Conservation (phyloP, 345 rosid genomes). For the Citrus medica region DNA sequence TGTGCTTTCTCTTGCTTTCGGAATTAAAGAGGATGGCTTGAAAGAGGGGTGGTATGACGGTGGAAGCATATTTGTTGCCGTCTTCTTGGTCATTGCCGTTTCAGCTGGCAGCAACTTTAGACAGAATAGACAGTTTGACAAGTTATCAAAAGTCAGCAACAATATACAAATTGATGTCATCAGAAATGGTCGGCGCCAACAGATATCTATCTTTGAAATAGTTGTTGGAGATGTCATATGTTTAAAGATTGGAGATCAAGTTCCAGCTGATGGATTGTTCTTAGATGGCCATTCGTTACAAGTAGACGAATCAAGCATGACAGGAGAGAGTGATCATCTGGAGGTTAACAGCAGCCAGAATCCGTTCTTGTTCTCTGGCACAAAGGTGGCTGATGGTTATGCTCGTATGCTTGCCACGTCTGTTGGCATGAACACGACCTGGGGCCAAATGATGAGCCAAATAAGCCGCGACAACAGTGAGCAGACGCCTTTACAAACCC, state of each 20-base stretch:
- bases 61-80: constrained; percentile 58
- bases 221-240: constrained; percentile 64
- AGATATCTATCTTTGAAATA: constrained; percentile 51
- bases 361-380: constrained; percentile 60
- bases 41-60: constrained; percentile 78
- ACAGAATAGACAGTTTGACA: constrained; percentile 48
- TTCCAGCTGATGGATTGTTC: constrained; percentile 68
- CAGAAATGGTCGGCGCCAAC: constrained; percentile 42
- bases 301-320: constrained; percentile 70
- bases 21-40: constrained; percentile 53
- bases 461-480: constrained; percentile 39
- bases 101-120: constrained; percentile 52
- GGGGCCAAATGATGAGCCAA: constrained; percentile 81
- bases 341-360: constrained; percentile 30
- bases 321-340: constrained; percentile 52
- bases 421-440: constrained; percentile 67
- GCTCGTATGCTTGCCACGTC: constrained; percentile 63
- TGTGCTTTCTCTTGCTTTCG: constrained; percentile 57
- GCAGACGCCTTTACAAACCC: constrained; percentile 62
- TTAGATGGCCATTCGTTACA: constrained; percentile 43
- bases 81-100: constrained; percentile 48
- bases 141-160: constrained; percentile 49
- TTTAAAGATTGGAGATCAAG: constrained; percentile 61
- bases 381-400: constrained; percentile 52
- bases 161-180: constrained; percentile 50